Evolutionary conservation across 208 protist genomes (phyloP).

Genomic region (Trypanosoma scelopori): DNA sequence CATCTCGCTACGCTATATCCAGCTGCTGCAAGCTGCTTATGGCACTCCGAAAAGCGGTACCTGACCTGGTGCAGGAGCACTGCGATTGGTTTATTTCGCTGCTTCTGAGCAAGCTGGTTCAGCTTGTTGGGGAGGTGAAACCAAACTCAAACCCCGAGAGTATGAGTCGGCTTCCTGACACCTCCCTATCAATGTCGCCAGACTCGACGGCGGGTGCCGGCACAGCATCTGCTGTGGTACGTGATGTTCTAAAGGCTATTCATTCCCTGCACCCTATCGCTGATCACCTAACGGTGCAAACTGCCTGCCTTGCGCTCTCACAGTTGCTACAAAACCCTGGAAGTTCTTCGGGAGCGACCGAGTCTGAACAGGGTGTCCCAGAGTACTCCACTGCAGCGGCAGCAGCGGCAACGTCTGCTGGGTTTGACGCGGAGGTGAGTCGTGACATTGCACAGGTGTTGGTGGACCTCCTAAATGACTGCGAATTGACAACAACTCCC

Average conservation of each 20-base stretch:
- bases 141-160: neutral
- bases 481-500: slow-evolving; percentile 41
- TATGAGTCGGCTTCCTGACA: neutral
- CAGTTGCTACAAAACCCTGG: slow-evolving; percentile 23
- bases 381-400: neutral
- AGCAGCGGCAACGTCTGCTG: too few species aligned
- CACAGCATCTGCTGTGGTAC: slow-evolving; percentile 4
- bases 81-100: slow-evolving; percentile 55
- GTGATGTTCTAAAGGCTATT: slow-evolving; percentile 27
- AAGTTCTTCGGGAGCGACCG: neutral
- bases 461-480: slow-evolving; percentile 49
- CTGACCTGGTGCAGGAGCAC: slow-evolving; percentile 64
- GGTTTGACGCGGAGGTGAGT: slow-evolving; percentile 41
- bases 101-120: slow-evolving; percentile 50
- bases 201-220: neutral
- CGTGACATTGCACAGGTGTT: slow-evolving; percentile 51
- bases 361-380: neutral
- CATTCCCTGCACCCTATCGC: slow-evolving; percentile 25
- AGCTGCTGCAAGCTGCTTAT: slow-evolving; percentile 67
- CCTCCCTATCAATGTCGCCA: neutral
- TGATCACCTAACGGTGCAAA: slow-evolving; percentile 20
- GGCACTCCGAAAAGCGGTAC: slow-evolving; percentile 51
- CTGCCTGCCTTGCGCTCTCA: slow-evolving; percentile 23
- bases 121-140: slow-evolving; percentile 11
- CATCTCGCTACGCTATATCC: slow-evolving; percentile 32